These are phyloP conservation scores for Xerocomellus chrysenteron DNA, from an alignment of 768 basidiomycete genomes.

Conservation along the genomic window DNA sequence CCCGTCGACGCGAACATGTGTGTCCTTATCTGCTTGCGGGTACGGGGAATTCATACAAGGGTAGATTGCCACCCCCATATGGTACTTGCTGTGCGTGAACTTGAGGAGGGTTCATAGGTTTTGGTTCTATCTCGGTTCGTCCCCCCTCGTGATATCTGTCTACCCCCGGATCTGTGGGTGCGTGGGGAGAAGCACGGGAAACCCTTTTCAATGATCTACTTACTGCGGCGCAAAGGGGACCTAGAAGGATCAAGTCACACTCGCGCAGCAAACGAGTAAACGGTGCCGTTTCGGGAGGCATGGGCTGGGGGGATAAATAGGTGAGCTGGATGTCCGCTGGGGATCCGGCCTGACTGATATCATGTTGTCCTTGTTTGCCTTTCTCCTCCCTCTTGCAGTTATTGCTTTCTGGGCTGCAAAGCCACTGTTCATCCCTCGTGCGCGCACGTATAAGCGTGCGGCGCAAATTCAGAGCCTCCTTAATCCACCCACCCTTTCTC, in stretches of 20 bases:
- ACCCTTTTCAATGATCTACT: background rate
- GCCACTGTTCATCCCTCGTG: background rate
- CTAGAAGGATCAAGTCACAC: background rate
- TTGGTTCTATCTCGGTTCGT: background rate
- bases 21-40: background rate
- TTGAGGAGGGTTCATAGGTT: background rate
- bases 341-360: background rate
- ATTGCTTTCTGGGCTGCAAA: background rate
- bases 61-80: constrained; percentile 1
- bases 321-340: background rate
- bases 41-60: background rate
- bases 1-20: background rate
- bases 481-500: constrained; percentile 10
- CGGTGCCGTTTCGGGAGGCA: background rate
- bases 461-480: constrained; percentile 11
- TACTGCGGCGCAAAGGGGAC: background rate
- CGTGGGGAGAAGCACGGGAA: background rate
- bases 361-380: background rate
- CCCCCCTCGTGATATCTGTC: background rate
- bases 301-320: constrained; percentile 10
- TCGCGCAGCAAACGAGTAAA: background rate
- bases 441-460: constrained; percentile 9
- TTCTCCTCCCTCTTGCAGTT: background rate
- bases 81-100: constrained; percentile 10
- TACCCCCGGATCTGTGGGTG: background rate